Conservation (phyloP, 2,329 filamentous ascomycete species). For the Clonostachys rhizophaga region DNA sequence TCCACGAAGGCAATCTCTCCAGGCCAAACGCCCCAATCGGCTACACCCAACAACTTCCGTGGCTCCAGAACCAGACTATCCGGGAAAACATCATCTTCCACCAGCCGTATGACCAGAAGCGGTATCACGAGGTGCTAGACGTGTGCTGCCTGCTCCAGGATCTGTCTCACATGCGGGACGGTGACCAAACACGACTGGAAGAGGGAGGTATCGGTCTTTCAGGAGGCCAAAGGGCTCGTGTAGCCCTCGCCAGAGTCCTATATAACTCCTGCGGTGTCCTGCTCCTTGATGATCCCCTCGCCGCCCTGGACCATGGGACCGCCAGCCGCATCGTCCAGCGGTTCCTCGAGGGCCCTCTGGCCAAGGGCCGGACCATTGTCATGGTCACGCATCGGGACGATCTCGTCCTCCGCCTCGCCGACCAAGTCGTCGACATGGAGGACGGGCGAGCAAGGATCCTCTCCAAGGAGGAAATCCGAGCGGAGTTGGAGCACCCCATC, state of each 20-base stretch:
- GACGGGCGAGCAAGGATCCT: slow-evolving; percentile 52
- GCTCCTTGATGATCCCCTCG: slow-evolving; percentile 59
- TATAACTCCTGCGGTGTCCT: slow-evolving; percentile 54
- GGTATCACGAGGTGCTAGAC: slow-evolving; percentile 57
- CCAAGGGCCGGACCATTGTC: slow-evolving; percentile 64
- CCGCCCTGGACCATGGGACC: slow-evolving; percentile 58
- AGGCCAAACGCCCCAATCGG: slow-evolving; percentile 45
- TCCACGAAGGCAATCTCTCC: slow-evolving; percentile 42
- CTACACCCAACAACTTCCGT: slow-evolving; percentile 57
- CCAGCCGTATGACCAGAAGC: slow-evolving; percentile 42
- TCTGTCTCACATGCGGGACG: slow-evolving; percentile 48
- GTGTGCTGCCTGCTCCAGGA: slow-evolving; percentile 56
- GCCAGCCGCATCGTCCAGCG: slow-evolving; percentile 57
- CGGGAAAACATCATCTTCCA: slow-evolving; percentile 62
- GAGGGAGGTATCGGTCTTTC: slow-evolving; percentile 60
- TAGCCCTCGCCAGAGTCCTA: slow-evolving; percentile 57
- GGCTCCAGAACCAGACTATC: slow-evolving; percentile 63
- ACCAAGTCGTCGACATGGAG: slow-evolving; percentile 67
- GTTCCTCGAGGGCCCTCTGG: slow-evolving; percentile 54
- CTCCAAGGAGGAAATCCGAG: slow-evolving; percentile 35
- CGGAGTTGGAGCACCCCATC: slow-evolving; percentile 29
- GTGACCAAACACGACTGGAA: slow-evolving; percentile 55
- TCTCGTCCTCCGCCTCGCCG: slow-evolving; percentile 66
- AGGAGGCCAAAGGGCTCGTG: slow-evolving; percentile 58
- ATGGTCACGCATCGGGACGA: slow-evolving; percentile 79